Evolutionary conservation across 2,329 filamentous ascomycete species (phyloP), one percentile per base, ranked within the genome.

Genomic region (Beauveria scarabaeidicola): DNA sequence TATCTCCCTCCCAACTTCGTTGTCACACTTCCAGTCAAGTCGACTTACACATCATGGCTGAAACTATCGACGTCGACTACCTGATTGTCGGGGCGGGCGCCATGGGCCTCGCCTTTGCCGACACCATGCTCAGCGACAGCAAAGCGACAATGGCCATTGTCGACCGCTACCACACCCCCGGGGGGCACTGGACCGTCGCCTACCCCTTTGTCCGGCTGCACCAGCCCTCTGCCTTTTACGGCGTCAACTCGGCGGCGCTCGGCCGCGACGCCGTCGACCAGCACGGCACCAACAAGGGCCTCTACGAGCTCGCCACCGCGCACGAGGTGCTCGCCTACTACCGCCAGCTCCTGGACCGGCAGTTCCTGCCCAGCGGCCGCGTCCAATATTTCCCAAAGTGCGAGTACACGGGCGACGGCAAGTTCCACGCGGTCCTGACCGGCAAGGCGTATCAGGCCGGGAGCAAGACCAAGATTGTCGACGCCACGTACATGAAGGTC

Each of bases 281-380:
- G 50, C 50, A 59, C 8, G 57, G 57, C 29, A 17, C 29, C 17
- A 59, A 59, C 41, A 53, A 47, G 50, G 57, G 57, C n/a, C 38
- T 59, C 13, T 32, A 52, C 15, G 29, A 51, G 36, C 47, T 59
- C 36, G 46, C 57, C 27, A 51, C 57, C 8, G 41, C 48, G n/a
- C 57, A 51, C 25, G 57, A 59, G 57, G 52, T 59, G 25, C 57
- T 59, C 50, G 47, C 57, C 19, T 59, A 59, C 50, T 59, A 52
- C 57, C 23, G 11, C 57, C 51, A 46, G 32, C 36, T 59, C 50
- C 19, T 59, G 48, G 11, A 53, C 7, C 38, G 46, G 38, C 41
- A 29, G 19, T 54, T 59, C 2, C 25, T 59, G 25, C 48, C 57
- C n/a, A 52, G 48, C 29, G 50, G 57, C 7, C 48, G 57, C 7